Evolutionary conservation across 495 filamentous ascomycete genomes (phyloP).

Genomic region (Clavariopsis aquatica): DNA sequence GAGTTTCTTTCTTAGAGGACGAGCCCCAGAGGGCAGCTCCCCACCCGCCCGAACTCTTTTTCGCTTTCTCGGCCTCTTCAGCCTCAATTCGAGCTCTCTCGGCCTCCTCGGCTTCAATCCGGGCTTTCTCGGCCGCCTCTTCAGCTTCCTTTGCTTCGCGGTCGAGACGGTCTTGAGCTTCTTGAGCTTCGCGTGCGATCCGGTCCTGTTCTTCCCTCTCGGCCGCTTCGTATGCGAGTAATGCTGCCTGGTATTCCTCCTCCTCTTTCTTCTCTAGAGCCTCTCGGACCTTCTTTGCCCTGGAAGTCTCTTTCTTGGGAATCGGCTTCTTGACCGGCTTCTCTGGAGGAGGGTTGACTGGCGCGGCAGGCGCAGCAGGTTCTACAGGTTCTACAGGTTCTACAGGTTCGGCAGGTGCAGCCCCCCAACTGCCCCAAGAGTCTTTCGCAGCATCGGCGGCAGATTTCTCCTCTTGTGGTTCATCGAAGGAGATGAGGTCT

Average conservation of each 20-base stretch:
- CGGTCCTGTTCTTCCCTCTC: constrained; percentile 19
- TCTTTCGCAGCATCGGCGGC: constrained; percentile 15
- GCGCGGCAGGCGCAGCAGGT: not conserved
- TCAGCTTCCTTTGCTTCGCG: constrained; percentile 30
- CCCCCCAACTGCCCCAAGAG: constrained; percentile 16
- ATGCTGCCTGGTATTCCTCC: not conserved
- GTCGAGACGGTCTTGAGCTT: constrained; percentile 14
- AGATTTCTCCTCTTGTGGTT: constrained; percentile 17
- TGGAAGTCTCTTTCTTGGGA: constrained; percentile 20
- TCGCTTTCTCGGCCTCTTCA: constrained; percentile 13
- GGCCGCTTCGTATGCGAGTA: not conserved
- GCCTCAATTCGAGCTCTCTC: constrained; percentile 16
- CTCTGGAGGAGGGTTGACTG: not conserved
- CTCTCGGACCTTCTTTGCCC: constrained; percentile 10
- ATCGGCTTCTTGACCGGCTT: constrained; percentile 21
- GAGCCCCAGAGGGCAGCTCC: not conserved
- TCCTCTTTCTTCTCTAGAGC: constrained; percentile 21
- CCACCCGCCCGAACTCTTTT: constrained; percentile 8
- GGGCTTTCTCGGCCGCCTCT: constrained; percentile 37
- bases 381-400: not conserved
- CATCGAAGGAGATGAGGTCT: constrained; percentile 22
- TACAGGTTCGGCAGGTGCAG: not conserved
- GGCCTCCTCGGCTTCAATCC: constrained; percentile 23
- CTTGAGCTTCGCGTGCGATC: constrained; percentile 16
- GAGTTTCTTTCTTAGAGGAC: constrained; percentile 17